Conservation (phyloP, 352 stramenopile species). For the Globisporangium alternatum region DNA sequence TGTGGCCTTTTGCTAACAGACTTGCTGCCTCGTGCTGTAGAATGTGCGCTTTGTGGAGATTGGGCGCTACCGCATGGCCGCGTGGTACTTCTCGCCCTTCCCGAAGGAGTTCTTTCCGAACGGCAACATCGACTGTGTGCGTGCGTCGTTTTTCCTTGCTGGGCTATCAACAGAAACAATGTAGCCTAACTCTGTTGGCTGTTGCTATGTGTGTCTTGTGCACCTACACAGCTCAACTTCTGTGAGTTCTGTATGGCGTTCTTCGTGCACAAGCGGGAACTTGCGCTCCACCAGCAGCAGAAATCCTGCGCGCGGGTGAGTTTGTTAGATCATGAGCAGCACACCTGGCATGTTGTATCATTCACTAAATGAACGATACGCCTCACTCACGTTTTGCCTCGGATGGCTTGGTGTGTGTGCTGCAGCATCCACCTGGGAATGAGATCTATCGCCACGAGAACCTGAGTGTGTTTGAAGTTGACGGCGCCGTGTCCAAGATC, state of each 20-base stretch:
- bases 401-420: background rate
- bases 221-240: conserved; percentile 69
- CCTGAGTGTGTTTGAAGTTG: conserved; percentile 96
- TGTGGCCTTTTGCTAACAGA: background rate
- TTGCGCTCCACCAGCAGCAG: conserved; percentile 63
- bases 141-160: conserved; percentile 8
- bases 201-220: background rate
- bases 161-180: background rate
- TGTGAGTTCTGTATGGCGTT: conserved; percentile 90
- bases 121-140: conserved; percentile 79
- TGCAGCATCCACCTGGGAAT: conserved; percentile 74
- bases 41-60: conserved; percentile 97
- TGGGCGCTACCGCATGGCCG: conserved; percentile 91
- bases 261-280: conserved; percentile 75
- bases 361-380: background rate
- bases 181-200: background rate
- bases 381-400: background rate
- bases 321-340: background rate
- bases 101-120: conserved; percentile 94
- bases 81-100: conserved; percentile 98
- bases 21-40: conserved; percentile 36
- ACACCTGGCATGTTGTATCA: background rate
- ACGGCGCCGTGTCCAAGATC: conserved; percentile 94
- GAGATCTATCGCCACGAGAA: conserved; percentile 95
- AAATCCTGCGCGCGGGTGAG: conserved; percentile 59